These are phyloP conservation scores for Boletus eberwhitei DNA, from an alignment of 768 basidiomycete genomes.

Conservation along the genomic window DNA sequence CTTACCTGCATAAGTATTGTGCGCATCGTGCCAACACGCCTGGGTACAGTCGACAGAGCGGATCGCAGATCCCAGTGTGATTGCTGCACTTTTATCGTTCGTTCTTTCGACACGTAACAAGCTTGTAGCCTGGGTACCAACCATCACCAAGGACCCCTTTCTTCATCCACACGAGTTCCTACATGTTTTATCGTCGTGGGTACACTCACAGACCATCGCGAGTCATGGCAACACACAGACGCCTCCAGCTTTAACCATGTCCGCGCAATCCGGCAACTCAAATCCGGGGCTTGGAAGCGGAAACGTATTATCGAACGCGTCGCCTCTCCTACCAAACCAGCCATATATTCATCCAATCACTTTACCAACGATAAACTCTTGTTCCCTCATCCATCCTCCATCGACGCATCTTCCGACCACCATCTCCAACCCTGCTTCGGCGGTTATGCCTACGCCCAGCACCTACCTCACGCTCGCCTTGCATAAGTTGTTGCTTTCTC, in stretches of 20 bases:
- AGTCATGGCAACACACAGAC: slow-evolving; percentile 15
- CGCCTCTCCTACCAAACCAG: slow-evolving; percentile 11
- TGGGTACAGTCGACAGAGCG: slow-evolving; percentile 59
- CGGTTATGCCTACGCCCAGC: neutral
- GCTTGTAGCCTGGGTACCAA: slow-evolving; percentile 48
- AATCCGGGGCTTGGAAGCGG: slow-evolving; percentile 10
- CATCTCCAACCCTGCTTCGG: slow-evolving; percentile 13
- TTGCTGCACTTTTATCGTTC: slow-evolving; percentile 68
- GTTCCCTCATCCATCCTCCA: slow-evolving; percentile 4
- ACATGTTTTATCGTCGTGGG: slow-evolving; percentile 40
- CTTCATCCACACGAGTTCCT: slow-evolving; percentile 61
- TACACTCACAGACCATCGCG: slow-evolving; percentile 16
- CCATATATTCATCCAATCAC: slow-evolving; percentile 2
- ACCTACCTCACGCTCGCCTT: slow-evolving; percentile 26
- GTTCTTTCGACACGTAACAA: slow-evolving; percentile 69
- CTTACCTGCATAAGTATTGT: neutral
- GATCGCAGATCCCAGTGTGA: slow-evolving; percentile 67
- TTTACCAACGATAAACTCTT: slow-evolving; percentile 2
- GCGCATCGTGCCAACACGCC: neutral
- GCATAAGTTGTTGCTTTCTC: slow-evolving; percentile 21
- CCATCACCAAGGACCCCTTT: slow-evolving; percentile 75
- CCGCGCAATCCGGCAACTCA: slow-evolving; percentile 15
- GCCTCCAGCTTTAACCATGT: slow-evolving; percentile 32
- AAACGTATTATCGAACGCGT: slow-evolving; percentile 17
- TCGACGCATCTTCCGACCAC: slow-evolving; percentile 7